phyloP scores from a whole-genome alignment of 352 stramenopile species.

The Phytophthora aleatoria region DNA sequence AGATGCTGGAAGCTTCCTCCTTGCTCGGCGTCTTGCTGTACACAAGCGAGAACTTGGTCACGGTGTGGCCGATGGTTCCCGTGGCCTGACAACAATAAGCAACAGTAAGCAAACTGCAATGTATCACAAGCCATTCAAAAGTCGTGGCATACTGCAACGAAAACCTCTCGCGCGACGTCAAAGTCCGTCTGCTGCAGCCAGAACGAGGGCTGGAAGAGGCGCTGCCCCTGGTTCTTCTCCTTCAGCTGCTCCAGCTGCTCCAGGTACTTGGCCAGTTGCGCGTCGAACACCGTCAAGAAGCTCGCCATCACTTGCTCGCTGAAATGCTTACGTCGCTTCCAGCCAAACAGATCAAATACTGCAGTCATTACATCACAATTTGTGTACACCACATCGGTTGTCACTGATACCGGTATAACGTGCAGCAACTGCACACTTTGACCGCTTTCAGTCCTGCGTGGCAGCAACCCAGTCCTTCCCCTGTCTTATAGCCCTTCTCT shows the following conservation, averaged over 20 bases:
- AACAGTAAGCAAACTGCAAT: constrained; percentile 7
- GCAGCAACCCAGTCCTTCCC: not conserved
- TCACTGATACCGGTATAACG: constrained; percentile 13
- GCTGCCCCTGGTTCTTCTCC: constrained; percentile 52
- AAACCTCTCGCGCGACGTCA: constrained; percentile 78
- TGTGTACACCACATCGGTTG: constrained; percentile 8
- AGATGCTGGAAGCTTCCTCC: constrained; percentile 77
- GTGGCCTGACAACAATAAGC: constrained; percentile 43
- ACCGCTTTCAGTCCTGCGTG: not conserved
- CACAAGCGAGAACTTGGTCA: constrained; percentile 90
- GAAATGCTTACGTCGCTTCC: constrained; percentile 4
- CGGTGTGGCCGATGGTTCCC: constrained; percentile 72
- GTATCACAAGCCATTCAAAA: constrained; percentile 7
- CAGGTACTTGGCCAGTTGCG: constrained; percentile 53
- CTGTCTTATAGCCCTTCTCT: constrained; percentile 1
- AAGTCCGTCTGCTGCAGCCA: constrained; percentile 83
- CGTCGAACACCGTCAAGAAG: constrained; percentile 64
- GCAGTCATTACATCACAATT: constrained; percentile 8
- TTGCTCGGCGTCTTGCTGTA: constrained; percentile 78
- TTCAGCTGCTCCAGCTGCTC: constrained; percentile 69
- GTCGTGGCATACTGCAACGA: constrained; percentile 57
- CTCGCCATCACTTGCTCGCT: constrained; percentile 42
- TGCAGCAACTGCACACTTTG: constrained; percentile 10
- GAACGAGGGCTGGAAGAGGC: constrained; percentile 73
- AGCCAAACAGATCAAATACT: constrained; percentile 6